Evolutionary conservation across 352 stramenopile species (phyloP).

Genomic region (Globisporangium sylvaticum): DNA sequence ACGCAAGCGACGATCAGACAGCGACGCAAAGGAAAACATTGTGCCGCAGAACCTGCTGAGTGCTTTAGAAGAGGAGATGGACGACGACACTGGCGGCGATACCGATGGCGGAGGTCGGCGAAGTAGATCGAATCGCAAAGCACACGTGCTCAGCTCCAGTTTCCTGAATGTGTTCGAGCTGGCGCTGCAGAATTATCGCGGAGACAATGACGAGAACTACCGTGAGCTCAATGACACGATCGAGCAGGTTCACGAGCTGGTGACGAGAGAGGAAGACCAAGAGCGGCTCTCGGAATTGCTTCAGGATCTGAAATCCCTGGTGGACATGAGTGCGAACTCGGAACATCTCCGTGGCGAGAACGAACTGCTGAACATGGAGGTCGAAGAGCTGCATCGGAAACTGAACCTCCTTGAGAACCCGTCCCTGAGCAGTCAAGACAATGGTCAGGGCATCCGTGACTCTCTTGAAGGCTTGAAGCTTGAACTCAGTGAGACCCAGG

Average conservation of each 20-base stretch:
- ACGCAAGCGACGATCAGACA: conserved; percentile 21
- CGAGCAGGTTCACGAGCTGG: conserved; percentile 21
- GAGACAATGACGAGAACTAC: conserved; percentile 17
- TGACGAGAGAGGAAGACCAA: conserved; percentile 20
- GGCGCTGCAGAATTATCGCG: conserved; percentile 25
- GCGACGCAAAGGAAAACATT: conserved; percentile 46
- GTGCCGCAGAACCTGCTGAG: conserved; percentile 34
- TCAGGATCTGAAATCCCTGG: conserved; percentile 27
- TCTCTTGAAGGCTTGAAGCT: not conserved
- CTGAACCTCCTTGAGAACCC: conserved; percentile 10
- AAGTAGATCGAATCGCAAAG: not conserved
- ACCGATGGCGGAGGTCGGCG: not conserved
- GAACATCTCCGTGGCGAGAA: conserved; percentile 33
- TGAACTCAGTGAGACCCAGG: conserved; percentile 7
- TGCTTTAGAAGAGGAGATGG: conserved; percentile 9
- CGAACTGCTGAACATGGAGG: conserved; percentile 34
- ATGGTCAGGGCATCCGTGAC: not conserved
- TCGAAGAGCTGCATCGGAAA: conserved; percentile 31
- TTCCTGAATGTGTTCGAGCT: conserved; percentile 32
- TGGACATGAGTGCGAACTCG: conserved; percentile 19
- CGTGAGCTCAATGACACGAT: conserved; percentile 20
- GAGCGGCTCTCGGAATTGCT: conserved; percentile 27
- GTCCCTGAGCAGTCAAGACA: conserved; percentile 10
- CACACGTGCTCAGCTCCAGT: conserved; percentile 19
- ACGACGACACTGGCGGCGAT: conserved; percentile 4